These are phyloP conservation scores for Tetracladium marchalianum DNA, from an alignment of 495 filamentous ascomycete species.

Conservation along the genomic window DNA sequence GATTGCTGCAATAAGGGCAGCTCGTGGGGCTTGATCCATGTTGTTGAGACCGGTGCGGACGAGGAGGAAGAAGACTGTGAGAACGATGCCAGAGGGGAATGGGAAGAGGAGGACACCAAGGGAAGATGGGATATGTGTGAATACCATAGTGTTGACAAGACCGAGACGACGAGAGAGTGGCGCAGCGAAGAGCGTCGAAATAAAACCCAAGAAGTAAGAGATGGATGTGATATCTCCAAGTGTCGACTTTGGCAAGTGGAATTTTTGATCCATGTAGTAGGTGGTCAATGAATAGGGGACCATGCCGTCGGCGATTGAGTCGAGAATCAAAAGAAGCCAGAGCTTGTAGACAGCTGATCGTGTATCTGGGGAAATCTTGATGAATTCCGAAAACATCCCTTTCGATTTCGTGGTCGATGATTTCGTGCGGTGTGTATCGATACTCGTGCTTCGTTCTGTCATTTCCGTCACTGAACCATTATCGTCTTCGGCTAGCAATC, in stretches of 20 bases:
- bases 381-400: slow-evolving; percentile 20
- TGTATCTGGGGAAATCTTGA: slow-evolving; percentile 46
- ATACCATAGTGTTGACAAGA: slow-evolving; percentile 80
- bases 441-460: slow-evolving; percentile 13
- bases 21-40: slow-evolving; percentile 77
- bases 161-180: slow-evolving; percentile 68
- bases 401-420: neutral
- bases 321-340: slow-evolving; percentile 66
- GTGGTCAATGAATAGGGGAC: slow-evolving; percentile 49
- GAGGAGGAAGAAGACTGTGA: slow-evolving; percentile 53
- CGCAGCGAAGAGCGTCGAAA: slow-evolving; percentile 61
- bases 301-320: slow-evolving; percentile 64
- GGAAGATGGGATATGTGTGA: slow-evolving; percentile 71
- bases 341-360: slow-evolving; percentile 54
- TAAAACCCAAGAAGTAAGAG: slow-evolving; percentile 53
- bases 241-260: slow-evolving; percentile 54
- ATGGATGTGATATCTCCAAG: slow-evolving; percentile 61
- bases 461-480: neutral
- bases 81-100: slow-evolving; percentile 39
- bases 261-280: slow-evolving; percentile 74
- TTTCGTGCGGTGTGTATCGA: neutral
- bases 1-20: slow-evolving; percentile 66
- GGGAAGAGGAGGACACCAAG: slow-evolving; percentile 63
- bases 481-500: slow-evolving; percentile 31
- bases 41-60: slow-evolving; percentile 58